Evolutionary conservation across 768 basidiomycete genomes (phyloP).

Genomic region (Chalciporus pseudorubinellus): DNA sequence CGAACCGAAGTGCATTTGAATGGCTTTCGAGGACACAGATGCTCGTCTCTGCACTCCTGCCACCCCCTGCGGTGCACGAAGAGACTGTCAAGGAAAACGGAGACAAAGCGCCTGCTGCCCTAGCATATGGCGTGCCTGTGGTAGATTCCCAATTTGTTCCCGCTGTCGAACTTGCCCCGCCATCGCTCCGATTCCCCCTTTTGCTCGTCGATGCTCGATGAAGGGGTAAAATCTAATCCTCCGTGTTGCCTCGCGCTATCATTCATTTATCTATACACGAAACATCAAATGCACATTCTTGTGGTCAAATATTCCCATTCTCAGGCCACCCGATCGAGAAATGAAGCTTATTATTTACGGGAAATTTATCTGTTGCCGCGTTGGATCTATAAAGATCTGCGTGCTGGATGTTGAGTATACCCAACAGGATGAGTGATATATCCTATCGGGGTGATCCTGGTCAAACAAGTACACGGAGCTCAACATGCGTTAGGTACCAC

Average conservation of each 20-base stretch:
- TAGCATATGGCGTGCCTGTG: slow-evolving; percentile 52
- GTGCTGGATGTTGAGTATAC: slow-evolving; percentile 1
- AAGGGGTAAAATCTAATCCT: slow-evolving; percentile 15
- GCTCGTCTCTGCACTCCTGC: slow-evolving; percentile 58
- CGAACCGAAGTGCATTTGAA: slow-evolving; percentile 36
- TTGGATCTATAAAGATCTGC: slow-evolving; percentile 14
- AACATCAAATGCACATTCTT: slow-evolving; percentile 18
- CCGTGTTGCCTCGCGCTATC: slow-evolving; percentile 18
- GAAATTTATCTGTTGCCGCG: not conserved
- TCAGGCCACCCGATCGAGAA: slow-evolving; percentile 1
- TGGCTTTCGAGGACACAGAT: slow-evolving; percentile 58
- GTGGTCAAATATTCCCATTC: slow-evolving; percentile 15
- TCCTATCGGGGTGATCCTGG: slow-evolving; percentile 21
- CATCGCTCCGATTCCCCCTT: slow-evolving; percentile 73
- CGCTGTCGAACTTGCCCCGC: slow-evolving; percentile 63
- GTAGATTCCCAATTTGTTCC: slow-evolving; percentile 55
- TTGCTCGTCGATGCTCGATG: slow-evolving; percentile 52
- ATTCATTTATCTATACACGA: slow-evolving; percentile 33
- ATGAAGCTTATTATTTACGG: slow-evolving; percentile 8
- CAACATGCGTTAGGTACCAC: not conserved
- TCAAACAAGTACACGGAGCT: not conserved
- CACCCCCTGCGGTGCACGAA: slow-evolving; percentile 28
- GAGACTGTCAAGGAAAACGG: slow-evolving; percentile 23
- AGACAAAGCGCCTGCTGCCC: slow-evolving; percentile 43
- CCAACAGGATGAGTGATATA: slow-evolving; percentile 19